phyloP scores from a whole-genome alignment of 2,329 filamentous ascomycete species.

The Colletotrichum eleusines region DNA sequence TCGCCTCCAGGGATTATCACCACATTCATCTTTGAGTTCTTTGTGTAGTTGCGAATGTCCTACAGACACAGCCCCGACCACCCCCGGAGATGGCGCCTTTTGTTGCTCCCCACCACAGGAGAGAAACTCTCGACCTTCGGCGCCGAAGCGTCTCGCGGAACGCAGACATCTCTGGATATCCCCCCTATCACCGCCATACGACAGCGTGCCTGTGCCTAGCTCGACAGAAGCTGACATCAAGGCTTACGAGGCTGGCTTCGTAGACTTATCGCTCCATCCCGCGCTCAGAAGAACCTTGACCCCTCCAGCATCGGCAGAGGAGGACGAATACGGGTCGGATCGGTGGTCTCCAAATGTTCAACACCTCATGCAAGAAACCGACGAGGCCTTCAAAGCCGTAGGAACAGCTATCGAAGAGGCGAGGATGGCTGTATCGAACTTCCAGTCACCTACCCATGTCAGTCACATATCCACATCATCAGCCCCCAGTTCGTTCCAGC shows the following conservation, averaged over 20 bases:
- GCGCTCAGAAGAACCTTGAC: slow-evolving; percentile 22
- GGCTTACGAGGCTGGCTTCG: slow-evolving; percentile 22
- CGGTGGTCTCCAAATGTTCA: slow-evolving; percentile 55
- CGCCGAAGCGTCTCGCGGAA: slow-evolving; percentile 42
- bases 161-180: slow-evolving; percentile 37
- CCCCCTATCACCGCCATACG: slow-evolving; percentile 22
- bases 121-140: slow-evolving; percentile 22
- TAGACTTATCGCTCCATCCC: slow-evolving; percentile 22
- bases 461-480: slow-evolving; percentile 6
- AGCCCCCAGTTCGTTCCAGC: slow-evolving; percentile 41
- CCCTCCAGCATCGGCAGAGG: slow-evolving; percentile 21
- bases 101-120: slow-evolving; percentile 47
- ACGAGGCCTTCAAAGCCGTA: slow-evolving; percentile 63
- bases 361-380: slow-evolving; percentile 62
- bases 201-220: neutral
- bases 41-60: slow-evolving; percentile 59
- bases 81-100: slow-evolving; percentile 49
- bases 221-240: slow-evolving; percentile 26
- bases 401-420: slow-evolving; percentile 56
- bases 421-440: slow-evolving; percentile 46
- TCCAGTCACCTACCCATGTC: slow-evolving; percentile 1
- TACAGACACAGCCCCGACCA: slow-evolving; percentile 44
- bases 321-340: slow-evolving; percentile 30
- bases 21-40: slow-evolving; percentile 59
- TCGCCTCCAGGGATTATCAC: slow-evolving; percentile 53